Conservation (phyloP, 129 eudicot species). For the Lactuca sativa region DNA sequence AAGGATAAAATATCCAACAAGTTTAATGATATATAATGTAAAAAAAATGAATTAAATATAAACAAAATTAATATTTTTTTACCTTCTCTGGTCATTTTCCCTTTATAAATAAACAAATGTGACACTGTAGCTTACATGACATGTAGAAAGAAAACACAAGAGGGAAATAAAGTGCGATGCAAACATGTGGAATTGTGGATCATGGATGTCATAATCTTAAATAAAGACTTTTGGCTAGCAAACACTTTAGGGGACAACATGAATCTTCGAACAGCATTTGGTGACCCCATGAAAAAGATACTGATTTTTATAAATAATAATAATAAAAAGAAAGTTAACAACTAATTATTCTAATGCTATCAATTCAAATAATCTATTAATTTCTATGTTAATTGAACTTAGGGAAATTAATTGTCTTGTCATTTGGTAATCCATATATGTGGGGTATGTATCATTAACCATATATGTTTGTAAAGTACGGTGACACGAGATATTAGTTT, state of each 20-base stretch:
- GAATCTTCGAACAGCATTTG: conserved; percentile 44
- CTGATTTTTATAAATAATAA: neutral
- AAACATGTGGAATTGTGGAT: conserved; percentile 22
- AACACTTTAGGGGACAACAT: conserved; percentile 40
- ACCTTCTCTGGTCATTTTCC: too few species aligned
- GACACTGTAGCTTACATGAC: neutral
- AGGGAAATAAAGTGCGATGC: conserved; percentile 24
- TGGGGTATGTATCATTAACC: neutral
- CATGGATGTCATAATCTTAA: conserved; percentile 46
- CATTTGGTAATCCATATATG: neutral
- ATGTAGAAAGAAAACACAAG: conserved; percentile 9
- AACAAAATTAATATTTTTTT: too few species aligned
- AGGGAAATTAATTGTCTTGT: neutral
- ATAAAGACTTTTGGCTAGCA: conserved; percentile 33
- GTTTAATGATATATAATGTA: too few species aligned
- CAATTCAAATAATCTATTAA: neutral
- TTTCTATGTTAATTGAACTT: too few species aligned
- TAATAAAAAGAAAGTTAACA: neutral
- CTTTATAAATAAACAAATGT: too few species aligned
- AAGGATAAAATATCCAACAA: too few species aligned
- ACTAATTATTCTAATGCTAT: neutral
- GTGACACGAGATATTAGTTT: neutral
- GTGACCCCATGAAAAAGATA: conserved; percentile 42
- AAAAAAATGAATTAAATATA: too few species aligned
- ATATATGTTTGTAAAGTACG: neutral